phyloP scores from a whole-genome alignment of 2,329 filamentous ascomycete genomes.

The Didymosphaeria variabile region DNA sequence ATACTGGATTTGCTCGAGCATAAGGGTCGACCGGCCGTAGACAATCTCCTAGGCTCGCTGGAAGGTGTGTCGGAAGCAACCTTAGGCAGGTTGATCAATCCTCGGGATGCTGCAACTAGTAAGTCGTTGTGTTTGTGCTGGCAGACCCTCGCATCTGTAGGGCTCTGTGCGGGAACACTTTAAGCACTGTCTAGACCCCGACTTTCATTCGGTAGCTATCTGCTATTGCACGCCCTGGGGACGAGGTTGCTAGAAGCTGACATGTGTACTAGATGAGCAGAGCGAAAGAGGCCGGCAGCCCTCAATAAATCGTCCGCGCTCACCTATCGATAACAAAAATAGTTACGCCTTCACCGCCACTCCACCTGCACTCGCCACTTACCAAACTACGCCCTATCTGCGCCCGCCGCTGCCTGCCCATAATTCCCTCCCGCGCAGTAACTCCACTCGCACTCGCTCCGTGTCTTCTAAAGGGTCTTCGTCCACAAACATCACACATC shows the following conservation, averaged over 20 bases:
- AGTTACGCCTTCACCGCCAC: conserved; percentile 10
- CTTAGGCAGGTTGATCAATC: neutral
- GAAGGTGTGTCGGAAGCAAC: neutral
- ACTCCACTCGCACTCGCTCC: conserved; percentile 8
- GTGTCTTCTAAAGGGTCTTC: conserved; percentile 9
- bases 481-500: conserved; percentile 14
- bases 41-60: conserved; percentile 5
- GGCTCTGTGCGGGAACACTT: neutral
- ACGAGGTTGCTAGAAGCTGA: neutral
- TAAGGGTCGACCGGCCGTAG: conserved; percentile 3
- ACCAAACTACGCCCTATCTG: conserved; percentile 1
- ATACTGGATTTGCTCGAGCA: neutral
- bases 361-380: conserved; percentile 3
- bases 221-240: neutral
- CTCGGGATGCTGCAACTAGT: conserved; percentile 2
- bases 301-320: conserved; percentile 1
- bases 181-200: neutral
- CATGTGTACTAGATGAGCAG: conserved; percentile 4
- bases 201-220: neutral
- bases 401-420: neutral
- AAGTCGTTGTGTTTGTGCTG: neutral
- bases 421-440: neutral
- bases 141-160: neutral
- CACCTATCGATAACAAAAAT: conserved; percentile 12
- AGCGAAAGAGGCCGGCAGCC: conserved; percentile 7